phyloP scores from a whole-genome alignment of 2,329 filamentous ascomycete species.

The Trichoderma cornu-damae region DNA sequence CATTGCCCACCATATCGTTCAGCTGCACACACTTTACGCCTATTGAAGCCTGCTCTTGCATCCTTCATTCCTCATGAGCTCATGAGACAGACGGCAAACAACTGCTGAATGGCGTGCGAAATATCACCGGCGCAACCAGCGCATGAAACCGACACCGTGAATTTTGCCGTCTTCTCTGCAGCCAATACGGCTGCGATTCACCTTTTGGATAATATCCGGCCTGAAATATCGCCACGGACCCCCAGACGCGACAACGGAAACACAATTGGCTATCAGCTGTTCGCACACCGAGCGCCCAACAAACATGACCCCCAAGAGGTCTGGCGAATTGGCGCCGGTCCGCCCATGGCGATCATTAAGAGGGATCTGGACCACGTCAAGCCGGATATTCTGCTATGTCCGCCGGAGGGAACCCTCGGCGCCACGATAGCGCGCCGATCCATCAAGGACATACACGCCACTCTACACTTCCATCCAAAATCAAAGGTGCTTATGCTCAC shows the following conservation, averaged over 20 bases:
- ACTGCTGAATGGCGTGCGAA: neutral
- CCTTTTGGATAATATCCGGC: neutral
- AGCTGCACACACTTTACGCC: no score
- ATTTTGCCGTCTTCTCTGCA: neutral
- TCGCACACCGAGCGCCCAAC: neutral
- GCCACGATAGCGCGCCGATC: neutral
- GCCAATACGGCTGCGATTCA: neutral
- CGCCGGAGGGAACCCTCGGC: neutral
- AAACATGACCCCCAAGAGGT: neutral
- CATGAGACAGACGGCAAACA: neutral
- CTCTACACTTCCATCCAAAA: neutral
- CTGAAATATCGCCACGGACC: neutral
- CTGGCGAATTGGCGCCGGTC: neutral
- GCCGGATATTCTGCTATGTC: slow-evolving; percentile 3
- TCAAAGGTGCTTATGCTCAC: neutral
- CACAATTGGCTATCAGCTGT: neutral
- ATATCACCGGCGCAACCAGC: neutral
- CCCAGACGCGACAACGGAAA: neutral
- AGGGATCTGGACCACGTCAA: neutral
- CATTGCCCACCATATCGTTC: no score
- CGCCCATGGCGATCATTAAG: neutral
- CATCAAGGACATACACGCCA: slow-evolving; percentile 10
- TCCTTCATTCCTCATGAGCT: neutral
- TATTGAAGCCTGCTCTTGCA: no score
- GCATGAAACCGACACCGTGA: neutral